Percentiles rank a stretch among this genome's conserved stretches.
phyloP scores from a whole-genome alignment of 148 eudicot species.

The Polygonum aviculare region DNA sequence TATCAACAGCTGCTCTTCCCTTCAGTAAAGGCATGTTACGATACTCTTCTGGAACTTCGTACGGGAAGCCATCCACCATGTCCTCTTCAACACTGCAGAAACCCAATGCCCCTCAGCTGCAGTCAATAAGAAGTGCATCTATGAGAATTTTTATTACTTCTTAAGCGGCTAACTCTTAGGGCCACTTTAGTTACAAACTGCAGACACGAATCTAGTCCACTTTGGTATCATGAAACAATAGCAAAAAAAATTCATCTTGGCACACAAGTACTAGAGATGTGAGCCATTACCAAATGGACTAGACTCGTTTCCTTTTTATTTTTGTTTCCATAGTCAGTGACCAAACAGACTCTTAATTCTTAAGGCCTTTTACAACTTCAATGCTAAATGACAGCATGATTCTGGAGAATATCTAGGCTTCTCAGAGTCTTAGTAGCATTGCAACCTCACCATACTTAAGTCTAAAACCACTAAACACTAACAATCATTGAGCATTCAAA shows the following conservation, averaged over 20 bases:
- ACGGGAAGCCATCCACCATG: constrained; percentile 96
- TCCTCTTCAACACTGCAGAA: constrained; percentile 99
- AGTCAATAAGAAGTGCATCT: constrained; percentile 86
- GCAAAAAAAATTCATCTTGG: too few relatives aligned
- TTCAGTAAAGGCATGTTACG: constrained; percentile 76
- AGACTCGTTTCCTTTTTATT: too few relatives aligned
- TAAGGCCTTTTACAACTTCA: constrained; percentile 25
- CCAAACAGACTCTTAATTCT: background rate
- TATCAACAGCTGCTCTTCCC: constrained; percentile 95
- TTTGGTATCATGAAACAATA: too few relatives aligned
- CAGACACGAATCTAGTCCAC: too few relatives aligned
- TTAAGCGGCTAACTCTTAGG: constrained; percentile 23
- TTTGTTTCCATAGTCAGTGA: too few relatives aligned
- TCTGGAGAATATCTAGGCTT: background rate
- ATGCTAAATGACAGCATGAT: background rate
- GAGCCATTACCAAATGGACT: too few relatives aligned
- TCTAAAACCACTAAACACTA: too few relatives aligned
- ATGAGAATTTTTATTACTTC: constrained; percentile 50
- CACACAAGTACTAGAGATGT: too few relatives aligned
- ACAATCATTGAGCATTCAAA: background rate
- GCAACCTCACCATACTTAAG: too few relatives aligned
- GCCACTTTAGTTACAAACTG: too few relatives aligned
- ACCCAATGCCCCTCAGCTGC: constrained; percentile 99
- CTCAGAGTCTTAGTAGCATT: background rate
- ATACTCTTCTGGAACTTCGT: constrained; percentile 95